Percentiles rank a stretch among this genome's conserved stretches.
Conservation (phyloP, 192 early-diverging fungal genomes). For the Gaertneriomyces semiglobifer region DNA sequence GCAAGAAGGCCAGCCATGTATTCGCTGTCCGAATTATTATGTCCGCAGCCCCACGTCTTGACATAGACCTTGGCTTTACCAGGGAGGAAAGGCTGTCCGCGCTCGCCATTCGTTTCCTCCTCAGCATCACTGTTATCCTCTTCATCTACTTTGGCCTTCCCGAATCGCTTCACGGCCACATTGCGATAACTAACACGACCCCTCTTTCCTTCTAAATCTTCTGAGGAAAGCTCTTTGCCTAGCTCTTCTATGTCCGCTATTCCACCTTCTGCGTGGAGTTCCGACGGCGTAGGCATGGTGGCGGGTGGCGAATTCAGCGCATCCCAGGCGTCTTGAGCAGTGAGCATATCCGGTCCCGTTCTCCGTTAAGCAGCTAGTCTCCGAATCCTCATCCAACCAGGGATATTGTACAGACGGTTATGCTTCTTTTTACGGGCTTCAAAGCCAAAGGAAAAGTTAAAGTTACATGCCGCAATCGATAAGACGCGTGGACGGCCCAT, state of each 20-base stretch:
- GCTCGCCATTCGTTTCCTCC: not conserved
- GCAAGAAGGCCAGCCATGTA: conserved; percentile 59
- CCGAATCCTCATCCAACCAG: too few species aligned
- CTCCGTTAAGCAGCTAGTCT: too few species aligned
- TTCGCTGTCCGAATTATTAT: conserved; percentile 46
- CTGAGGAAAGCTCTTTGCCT: not conserved
- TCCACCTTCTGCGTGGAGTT: not conserved
- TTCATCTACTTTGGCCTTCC: not conserved
- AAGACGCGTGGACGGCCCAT: too few species aligned
- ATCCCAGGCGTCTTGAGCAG: not conserved
- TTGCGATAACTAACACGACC: not conserved
- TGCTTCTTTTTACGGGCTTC: too few species aligned
- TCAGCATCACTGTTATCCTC: not conserved
- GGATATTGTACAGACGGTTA: too few species aligned
- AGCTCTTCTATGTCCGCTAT: conserved; percentile 18
- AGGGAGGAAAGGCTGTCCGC: conserved; percentile 37
- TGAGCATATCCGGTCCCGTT: not conserved
- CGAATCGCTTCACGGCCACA: conserved; percentile 7
- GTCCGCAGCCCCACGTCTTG: conserved; percentile 52
- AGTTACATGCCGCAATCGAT: too few species aligned
- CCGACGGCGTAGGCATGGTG: not conserved
- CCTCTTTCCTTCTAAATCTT: not conserved
- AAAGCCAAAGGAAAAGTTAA: too few species aligned
- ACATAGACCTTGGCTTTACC: conserved; percentile 47
- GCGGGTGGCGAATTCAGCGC: not conserved